Evolutionary conservation across 2,329 filamentous ascomycete species (phyloP), one percentile per base, ranked within the genome.

Genomic region (Tolypocladium ophioglossoides): DNA sequence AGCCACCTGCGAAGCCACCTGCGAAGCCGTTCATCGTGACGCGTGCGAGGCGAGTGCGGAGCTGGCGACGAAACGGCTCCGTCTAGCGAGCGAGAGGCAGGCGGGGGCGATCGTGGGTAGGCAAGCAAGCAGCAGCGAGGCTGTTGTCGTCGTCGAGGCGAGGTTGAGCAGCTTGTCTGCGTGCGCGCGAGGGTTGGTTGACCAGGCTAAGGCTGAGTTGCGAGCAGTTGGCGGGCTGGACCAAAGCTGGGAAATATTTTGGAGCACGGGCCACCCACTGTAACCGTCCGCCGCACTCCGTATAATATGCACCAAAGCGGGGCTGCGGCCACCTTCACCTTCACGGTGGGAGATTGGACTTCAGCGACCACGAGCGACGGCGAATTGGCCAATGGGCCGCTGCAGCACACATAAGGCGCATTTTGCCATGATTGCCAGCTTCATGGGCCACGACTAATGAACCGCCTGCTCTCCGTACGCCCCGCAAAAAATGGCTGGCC

Each of bases 21-120:
- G 73, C 73, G 61, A 73, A 73, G 56, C 78, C 80, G 68, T 82
- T 86, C 82, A 87, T 87, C 57, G 68, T 67, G 54, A 38, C 46
- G 52, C 27, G 57, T 52, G 53, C 57, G 60, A 55, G 55, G 53
- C 51, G 49, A 35, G 22, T 3, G 18, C 16, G 41, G 30, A 10
- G 51, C 30, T 52, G 10, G 38, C 27, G 39, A 41, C 4, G 44
- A 27, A n/a, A 40, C 20, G 44, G 27, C 44, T 20, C 20, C 44
- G 44, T 48, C 27, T 14, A 34, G 44, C 44, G 27, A 30, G 41
- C 22, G 41, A 34, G 9, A 5, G 18, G 16, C 24, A 5, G 44
- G 24, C 24, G 14, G 41, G 24, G 24, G 16, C 7, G 41, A 8
- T 16, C 41, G 22, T 3, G 16, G 27, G 11, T 18, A 20, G 27